Percentiles rank a stretch among this genome's conserved stretches.
These are phyloP conservation scores for Euphorbia tirucalli DNA, from an alignment of 345 rosid species.

Conservation along the genomic window DNA sequence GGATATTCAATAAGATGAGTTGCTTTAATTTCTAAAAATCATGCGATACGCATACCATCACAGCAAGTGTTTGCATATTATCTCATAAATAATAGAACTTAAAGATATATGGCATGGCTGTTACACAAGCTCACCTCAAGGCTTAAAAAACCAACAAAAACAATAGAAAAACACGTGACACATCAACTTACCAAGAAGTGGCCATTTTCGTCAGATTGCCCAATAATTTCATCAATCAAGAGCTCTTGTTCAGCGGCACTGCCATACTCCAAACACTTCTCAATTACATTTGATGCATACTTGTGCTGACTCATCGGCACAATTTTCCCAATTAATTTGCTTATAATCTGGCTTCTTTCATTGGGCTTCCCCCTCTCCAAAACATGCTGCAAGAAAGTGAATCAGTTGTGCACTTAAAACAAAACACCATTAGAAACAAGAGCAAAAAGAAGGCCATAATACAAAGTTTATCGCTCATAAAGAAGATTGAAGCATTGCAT, in stretches of 20 bases:
- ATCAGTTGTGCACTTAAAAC: neutral
- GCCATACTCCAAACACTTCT: conserved; percentile 90
- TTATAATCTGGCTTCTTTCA: conserved; percentile 72
- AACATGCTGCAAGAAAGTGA: conserved; percentile 57
- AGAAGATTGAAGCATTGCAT: neutral
- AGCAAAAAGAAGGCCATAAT: neutral
- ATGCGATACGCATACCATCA: neutral
- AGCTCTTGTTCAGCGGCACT: conserved; percentile 64
- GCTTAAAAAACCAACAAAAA: neutral
- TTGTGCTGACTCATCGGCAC: conserved; percentile 97
- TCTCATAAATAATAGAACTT: neutral
- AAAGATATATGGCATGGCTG: neutral
- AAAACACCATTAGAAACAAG: neutral
- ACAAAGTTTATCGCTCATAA: neutral
- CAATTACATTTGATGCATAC: conserved; percentile 92
- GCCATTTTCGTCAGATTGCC: conserved; percentile 70
- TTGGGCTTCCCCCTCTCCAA: conserved; percentile 77
- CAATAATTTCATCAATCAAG: conserved; percentile 79
- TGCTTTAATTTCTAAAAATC: neutral
- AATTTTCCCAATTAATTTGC: conserved; percentile 76
- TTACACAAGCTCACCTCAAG: neutral
- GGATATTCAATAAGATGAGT: neutral
- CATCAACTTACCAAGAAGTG: conserved; percentile 65
- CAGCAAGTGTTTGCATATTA: neutral
- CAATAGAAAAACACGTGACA: neutral